Evolutionary conservation across 768 basidiomycete species (phyloP), one percentile per base, ranked within the genome.

Genomic region (Brasilioporus rufonigricans): DNA sequence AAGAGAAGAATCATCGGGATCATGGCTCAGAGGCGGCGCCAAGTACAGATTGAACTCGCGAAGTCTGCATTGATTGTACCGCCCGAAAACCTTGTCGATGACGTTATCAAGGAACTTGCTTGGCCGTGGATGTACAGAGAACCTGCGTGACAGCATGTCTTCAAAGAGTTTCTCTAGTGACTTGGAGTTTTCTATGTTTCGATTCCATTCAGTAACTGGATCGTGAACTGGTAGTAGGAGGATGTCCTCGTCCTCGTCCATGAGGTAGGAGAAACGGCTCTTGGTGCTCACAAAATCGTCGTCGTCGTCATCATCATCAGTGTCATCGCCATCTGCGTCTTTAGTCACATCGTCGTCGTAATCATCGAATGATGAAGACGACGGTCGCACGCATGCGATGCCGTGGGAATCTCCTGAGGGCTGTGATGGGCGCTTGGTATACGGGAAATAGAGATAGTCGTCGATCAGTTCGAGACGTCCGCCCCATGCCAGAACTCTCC

Each of bases 381-480:
- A 44, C 39, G 44, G 53, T n/a, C 10, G 49, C 26, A 44, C 3
- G 32, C 14, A 38, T 29, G 50, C 12, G 19, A n/a, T 32, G 6
- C 3, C 44, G 41, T 57, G 52, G 11, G 57, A 53, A 50, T 45
- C 33, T 24, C 24, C 26, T 18, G 51, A 39, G 41, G 56, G 63
- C 33, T 39, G 71, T 53, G 53, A 65, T 38, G 57, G 61, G 33
- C n/a, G 45, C 46, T 65, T 70, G 18, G 77, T 73, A 54, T 81
- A 83, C 1, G 88, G 84, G 61, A 89, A 89, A 58, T 80, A 67
- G 32, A 87, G 71, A 60, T 86, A 72, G 67, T 92, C 89, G 67
- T 90, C 87, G 48, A 92, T 82, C 45, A 91, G 61, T 66, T 93
- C 91, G 3, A 92, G 71, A 10, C 80, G 78, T 4, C 91, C 90